Conservation (phyloP, 2,329 filamentous ascomycete genomes). For the Diaporthe ilicicola region DNA sequence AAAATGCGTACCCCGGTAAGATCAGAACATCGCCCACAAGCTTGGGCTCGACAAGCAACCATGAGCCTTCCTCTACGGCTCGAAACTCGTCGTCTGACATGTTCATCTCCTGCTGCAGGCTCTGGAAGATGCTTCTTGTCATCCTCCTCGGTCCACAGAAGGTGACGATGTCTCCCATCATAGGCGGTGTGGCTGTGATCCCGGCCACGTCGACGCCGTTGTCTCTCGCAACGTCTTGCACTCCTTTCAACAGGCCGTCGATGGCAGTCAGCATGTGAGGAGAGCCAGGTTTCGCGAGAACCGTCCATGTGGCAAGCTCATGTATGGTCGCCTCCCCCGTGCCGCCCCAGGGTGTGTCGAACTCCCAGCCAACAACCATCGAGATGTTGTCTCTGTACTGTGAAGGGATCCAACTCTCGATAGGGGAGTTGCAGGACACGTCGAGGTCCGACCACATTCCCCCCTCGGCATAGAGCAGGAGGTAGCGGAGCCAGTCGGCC, state of each 20-base stretch:
- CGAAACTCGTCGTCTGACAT: slow-evolving; percentile 1
- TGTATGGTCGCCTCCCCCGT: background rate
- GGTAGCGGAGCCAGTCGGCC: slow-evolving; percentile 27
- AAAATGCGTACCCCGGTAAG: slow-evolving; percentile 3
- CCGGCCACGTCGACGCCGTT: slow-evolving; percentile 11
- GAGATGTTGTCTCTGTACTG: background rate
- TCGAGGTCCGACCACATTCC: slow-evolving; percentile 34
- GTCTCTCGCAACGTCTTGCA: slow-evolving; percentile 1
- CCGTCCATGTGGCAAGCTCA: slow-evolving; percentile 17
- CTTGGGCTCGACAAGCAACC: slow-evolving; percentile 8
- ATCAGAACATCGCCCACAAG: slow-evolving; percentile 7
- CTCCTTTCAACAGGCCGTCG: slow-evolving; percentile 3
- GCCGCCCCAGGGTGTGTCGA: slow-evolving; percentile 31
- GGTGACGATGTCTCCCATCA: slow-evolving; percentile 20
- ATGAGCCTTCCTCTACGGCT: background rate
- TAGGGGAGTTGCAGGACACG: slow-evolving; percentile 24
- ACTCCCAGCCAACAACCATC: slow-evolving; percentile 10
- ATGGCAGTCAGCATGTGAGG: slow-evolving; percentile 13
- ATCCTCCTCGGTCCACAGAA: slow-evolving; percentile 16
- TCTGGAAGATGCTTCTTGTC: slow-evolving; percentile 17
- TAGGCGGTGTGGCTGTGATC: slow-evolving; percentile 14
- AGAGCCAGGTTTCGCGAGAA: background rate
- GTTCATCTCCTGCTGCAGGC: background rate
- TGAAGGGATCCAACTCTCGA: slow-evolving; percentile 2
- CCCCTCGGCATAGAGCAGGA: slow-evolving; percentile 33